A percentile compares a stretch with the other conserved stretches of the same genome.
Evolutionary conservation across 2,329 filamentous ascomycete species (phyloP).

Genomic region (Sphaerostilbella broomeana): DNA sequence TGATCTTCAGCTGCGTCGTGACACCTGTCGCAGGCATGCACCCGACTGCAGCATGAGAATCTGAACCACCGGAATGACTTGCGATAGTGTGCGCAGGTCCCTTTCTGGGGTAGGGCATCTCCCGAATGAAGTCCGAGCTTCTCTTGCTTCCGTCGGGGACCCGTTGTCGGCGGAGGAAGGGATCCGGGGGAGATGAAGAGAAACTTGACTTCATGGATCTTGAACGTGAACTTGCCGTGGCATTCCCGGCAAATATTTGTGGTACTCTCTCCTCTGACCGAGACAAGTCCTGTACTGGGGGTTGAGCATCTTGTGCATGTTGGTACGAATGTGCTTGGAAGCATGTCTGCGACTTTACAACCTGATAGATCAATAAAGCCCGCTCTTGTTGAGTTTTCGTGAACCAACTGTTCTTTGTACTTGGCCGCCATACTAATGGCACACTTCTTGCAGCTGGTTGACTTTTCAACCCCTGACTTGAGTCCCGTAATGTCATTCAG

Average conservation of each 20-base stretch:
- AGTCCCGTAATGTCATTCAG: conserved; percentile 62
- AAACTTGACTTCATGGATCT: conserved; percentile 72
- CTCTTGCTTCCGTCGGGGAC: conserved; percentile 43
- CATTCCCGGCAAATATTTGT: conserved; percentile 74
- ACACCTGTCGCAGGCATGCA: conserved; percentile 62
- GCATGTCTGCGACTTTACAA: conserved; percentile 67
- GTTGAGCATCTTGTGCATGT: conserved; percentile 74
- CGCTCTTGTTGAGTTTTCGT: conserved; percentile 64
- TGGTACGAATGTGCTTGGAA: conserved; percentile 72
- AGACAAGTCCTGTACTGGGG: conserved; percentile 58
- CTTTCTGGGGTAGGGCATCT: conserved; percentile 46
- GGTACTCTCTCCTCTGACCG: conserved; percentile 66
- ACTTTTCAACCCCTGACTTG: conserved; percentile 47
- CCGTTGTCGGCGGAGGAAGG: conserved; percentile 31
- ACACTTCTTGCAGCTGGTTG: conserved; percentile 53
- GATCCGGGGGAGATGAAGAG: conserved; percentile 57
- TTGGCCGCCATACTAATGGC: conserved; percentile 43
- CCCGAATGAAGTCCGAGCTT: conserved; percentile 51
- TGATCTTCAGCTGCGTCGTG: conserved; percentile 68
- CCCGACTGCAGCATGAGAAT: conserved; percentile 55
- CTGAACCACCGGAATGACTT: conserved; percentile 58
- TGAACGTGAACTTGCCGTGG: conserved; percentile 73
- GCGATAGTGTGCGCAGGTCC: conserved; percentile 52
- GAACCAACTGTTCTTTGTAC: conserved; percentile 65
- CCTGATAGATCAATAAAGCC: conserved; percentile 73